Conservation (phyloP, 345 rosid species). For the Boechera retrofracta region DNA sequence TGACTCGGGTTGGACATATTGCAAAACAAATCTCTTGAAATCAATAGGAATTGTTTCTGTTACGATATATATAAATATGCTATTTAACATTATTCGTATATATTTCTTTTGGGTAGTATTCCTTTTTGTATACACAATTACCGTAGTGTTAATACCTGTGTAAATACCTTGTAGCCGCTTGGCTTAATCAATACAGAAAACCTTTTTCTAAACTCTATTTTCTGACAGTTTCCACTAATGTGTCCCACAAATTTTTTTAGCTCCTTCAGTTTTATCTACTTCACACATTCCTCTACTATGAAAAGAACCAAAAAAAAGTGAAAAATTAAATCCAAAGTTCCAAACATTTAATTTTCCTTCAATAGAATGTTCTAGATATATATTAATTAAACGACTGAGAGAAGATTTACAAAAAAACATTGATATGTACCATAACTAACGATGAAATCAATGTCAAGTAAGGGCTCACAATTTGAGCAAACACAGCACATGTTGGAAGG, state of each 20-base stretch:
- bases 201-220: too few relatives aligned
- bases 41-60: neutral
- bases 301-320: neutral
- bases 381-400: neutral
- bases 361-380: neutral
- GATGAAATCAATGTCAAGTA: slow-evolving; percentile 32
- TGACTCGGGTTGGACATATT: neutral
- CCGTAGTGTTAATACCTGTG: too few relatives aligned
- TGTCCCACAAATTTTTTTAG: neutral
- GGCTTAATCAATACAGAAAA: too few relatives aligned
- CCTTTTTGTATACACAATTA: too few relatives aligned
- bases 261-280: neutral
- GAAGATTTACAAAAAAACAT: neutral
- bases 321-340: neutral
- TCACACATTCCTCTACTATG: slow-evolving; percentile 3
- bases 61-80: too few relatives aligned
- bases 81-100: too few relatives aligned
- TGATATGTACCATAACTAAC: slow-evolving; percentile 21
- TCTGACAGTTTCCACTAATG: too few relatives aligned
- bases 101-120: too few relatives aligned
- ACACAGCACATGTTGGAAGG: slow-evolving; percentile 46
- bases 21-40: neutral
- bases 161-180: too few relatives aligned
- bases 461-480: slow-evolving; percentile 35
- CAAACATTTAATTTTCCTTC: slow-evolving; percentile 2